Conservation (phyloP, 2,329 filamentous ascomycete species). For the Stagonosporopsis tanaceti region DNA sequence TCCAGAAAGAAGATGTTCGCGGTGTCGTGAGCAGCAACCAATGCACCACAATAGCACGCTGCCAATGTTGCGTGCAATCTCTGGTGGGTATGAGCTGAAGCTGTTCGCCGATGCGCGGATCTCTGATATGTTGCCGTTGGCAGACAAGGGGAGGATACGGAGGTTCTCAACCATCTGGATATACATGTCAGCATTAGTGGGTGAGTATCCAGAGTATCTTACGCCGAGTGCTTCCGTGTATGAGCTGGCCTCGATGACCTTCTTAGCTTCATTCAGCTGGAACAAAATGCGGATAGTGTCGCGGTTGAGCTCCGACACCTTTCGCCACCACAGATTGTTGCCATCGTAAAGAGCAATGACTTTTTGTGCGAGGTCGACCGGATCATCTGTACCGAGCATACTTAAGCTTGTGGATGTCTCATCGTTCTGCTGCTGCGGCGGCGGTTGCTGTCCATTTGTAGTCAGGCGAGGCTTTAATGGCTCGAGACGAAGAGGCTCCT, state of each 20-base stretch:
- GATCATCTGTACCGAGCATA: constrained; percentile 73
- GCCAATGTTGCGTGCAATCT: constrained; percentile 87
- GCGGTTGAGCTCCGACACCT: constrained; percentile 66
- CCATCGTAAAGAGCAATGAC: constrained; percentile 69
- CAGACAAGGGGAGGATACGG: constrained; percentile 80
- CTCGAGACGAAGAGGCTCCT: constrained; percentile 78
- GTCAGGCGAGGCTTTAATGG: constrained; percentile 75
- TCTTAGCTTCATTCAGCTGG: constrained; percentile 67
- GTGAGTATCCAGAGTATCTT: constrained; percentile 48
- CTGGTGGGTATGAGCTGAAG: constrained; percentile 79
- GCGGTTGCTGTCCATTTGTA: constrained; percentile 39
- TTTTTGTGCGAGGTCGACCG: constrained; percentile 67
- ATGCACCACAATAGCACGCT: constrained; percentile 95
- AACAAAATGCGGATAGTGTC: constrained; percentile 67
- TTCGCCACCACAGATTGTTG: constrained; percentile 67
- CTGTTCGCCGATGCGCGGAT: constrained; percentile 83
- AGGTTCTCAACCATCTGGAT: constrained; percentile 74
- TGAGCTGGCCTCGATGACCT: constrained; percentile 63
- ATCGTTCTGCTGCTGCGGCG: constrained; percentile 40
- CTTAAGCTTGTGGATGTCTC: constrained; percentile 61
- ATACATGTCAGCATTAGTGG: constrained; percentile 17
- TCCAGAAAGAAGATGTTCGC: constrained; percentile 69
- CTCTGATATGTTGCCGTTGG: constrained; percentile 74
- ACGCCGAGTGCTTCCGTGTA: constrained; percentile 72
- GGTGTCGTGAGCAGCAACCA: constrained; percentile 80